Evolutionary conservation across 345 rosid species (phyloP).

Genomic region (Hibiscus trionum): DNA sequence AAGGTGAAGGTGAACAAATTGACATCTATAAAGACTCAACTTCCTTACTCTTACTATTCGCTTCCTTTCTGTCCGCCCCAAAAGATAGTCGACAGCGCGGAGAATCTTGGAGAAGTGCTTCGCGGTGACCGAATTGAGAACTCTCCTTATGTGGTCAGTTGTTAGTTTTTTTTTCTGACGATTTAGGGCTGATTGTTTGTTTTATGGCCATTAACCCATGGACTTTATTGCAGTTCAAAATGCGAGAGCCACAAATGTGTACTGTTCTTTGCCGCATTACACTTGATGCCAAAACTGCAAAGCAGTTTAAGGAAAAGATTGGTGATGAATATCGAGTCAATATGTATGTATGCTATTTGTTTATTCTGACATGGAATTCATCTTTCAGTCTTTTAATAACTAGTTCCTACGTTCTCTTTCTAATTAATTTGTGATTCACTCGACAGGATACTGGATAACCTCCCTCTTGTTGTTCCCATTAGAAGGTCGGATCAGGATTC

Average conservation of each 20-base stretch:
- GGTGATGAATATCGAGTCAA: constrained; percentile 86
- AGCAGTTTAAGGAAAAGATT: constrained; percentile 79
- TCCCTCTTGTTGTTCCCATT: constrained; percentile 84
- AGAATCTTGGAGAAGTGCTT: constrained; percentile 98
- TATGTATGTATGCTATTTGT: constrained; percentile 59
- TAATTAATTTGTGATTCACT: constrained; percentile 18
- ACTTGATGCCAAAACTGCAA: constrained; percentile 57
- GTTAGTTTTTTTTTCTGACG: not conserved
- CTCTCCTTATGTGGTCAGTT: constrained; percentile 71
- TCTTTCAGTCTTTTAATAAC: not conserved
- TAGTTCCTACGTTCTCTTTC: constrained; percentile 1
- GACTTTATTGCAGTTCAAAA: constrained; percentile 56
- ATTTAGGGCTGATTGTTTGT: not conserved
- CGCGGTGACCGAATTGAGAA: constrained; percentile 97
- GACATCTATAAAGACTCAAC: constrained; percentile 89
- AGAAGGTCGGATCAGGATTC: constrained; percentile 63
- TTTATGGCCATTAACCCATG: constrained; percentile 12
- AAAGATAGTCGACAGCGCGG: constrained; percentile 77
- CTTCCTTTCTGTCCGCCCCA: constrained; percentile 62
- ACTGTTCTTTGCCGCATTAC: constrained; percentile 41
- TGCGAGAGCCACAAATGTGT: constrained; percentile 88
- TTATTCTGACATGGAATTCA: not conserved
- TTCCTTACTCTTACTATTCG: constrained; percentile 80
- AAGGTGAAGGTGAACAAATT: constrained; percentile 88
- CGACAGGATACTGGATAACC: constrained; percentile 94